phyloP scores from a whole-genome alignment of 768 basidiomycete species.

The Auriscalpium vulgare region DNA sequence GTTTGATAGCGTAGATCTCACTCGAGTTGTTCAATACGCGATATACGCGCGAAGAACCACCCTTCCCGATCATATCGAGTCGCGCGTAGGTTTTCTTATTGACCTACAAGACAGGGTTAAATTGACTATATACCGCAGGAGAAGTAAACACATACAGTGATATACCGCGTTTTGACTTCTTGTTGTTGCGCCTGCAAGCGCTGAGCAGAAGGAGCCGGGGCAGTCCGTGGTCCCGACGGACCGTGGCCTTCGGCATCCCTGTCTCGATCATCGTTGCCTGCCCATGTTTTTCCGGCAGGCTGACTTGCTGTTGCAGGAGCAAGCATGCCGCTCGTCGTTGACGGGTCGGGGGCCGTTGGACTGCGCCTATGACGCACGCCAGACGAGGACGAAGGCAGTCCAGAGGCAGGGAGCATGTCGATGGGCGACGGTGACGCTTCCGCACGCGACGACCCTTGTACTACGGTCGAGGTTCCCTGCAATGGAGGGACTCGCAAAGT shows the following conservation, averaged over 20 bases:
- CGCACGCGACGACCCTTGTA: background rate
- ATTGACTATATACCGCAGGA: background rate
- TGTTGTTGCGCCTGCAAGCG: background rate
- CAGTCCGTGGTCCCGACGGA: background rate
- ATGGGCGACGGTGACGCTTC: conserved; percentile 50
- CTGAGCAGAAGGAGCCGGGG: background rate
- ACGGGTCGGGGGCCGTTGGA: conserved; percentile 59
- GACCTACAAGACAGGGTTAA: conserved; percentile 34
- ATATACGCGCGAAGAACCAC: conserved; percentile 93
- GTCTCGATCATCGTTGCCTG: conserved; percentile 33
- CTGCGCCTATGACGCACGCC: conserved; percentile 45
- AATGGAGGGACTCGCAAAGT: conserved; percentile 39
- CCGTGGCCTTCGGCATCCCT: conserved; percentile 14
- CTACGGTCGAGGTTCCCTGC: conserved; percentile 13
- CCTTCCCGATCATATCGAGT: conserved; percentile 85
- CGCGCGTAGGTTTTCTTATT: conserved; percentile 81
- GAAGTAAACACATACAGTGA: conserved; percentile 6
- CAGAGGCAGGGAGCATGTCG: conserved; percentile 20
- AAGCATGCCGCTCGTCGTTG: conserved; percentile 34
- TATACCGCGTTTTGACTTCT: conserved; percentile 12
- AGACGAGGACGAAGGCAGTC: conserved; percentile 5
- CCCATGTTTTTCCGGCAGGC: conserved; percentile 35
- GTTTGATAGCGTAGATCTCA: conserved; percentile 86
- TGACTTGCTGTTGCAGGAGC: conserved; percentile 12
- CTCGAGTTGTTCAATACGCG: conserved; percentile 73